Evolutionary conservation across 352 stramenopile species (phyloP), one percentile per base, ranked within the genome.

Genomic region (Pythium phragmitis): DNA sequence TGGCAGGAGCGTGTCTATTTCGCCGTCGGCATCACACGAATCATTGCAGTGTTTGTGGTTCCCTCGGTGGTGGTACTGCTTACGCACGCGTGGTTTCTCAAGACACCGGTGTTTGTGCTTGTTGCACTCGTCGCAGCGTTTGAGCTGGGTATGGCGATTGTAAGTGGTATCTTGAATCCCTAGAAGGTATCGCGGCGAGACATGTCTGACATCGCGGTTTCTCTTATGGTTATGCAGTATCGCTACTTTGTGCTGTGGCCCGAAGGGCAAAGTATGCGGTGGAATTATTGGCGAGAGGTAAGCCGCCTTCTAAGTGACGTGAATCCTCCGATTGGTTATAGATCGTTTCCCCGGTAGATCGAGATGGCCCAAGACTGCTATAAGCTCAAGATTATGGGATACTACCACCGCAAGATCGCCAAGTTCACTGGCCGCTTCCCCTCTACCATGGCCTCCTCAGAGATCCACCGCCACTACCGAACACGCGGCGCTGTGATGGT

Each of bases 361-460:
- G 84, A 89, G 53, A 65, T 77, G 49, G 79, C 81, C 4, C 80
- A 85, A 60, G 80, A 87, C 33, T 74, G 71, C 47, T 88, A 91
- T 72, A 79, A 79, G 51, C 79, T 93, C 65, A 93, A 89, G 67
- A 89, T 93, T 45, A 65, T 91, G 59, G 84, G 84, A n/a, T 90
- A 88, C 60, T 93, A 93, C 64, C 80, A 91, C 53, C 79, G 82
- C 73, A 91, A 90, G 72, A 93, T 93, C 66, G 74, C 77, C 13
- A 85, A 90, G 61, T 89, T 90, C 23, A 66, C 82, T 7, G 82
- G 77, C 7, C 69, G 67, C 4, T 93, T 93, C 63, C 82, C 82
- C 0, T 33, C 61, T 7, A 67, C 72, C 2, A 75, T 88, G 70
- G 66, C 72, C 23, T 68, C 75, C 4, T 61, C 55, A 1, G 65